Evolutionary conservation across 73 alveolate genomes (phyloP).

Genomic region (Blepharisma japonicum): DNA sequence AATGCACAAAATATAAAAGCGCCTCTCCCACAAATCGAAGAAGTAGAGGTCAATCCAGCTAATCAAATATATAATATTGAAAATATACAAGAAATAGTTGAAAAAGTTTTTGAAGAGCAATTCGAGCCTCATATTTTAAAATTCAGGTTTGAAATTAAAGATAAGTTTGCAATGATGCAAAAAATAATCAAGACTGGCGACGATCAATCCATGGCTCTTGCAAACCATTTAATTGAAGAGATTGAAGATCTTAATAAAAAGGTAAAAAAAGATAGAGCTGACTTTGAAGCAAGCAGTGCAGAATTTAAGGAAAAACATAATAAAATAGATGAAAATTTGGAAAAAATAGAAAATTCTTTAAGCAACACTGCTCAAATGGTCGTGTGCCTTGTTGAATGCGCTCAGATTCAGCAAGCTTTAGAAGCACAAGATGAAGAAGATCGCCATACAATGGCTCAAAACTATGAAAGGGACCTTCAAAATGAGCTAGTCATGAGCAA

Average conservation of each 20-base stretch:
- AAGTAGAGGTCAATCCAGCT: neutral
- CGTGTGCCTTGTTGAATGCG: conserved; percentile 28
- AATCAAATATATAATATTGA: neutral
- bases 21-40: neutral
- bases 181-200: neutral
- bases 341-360: neutral
- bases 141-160: neutral
- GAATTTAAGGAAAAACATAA: neutral
- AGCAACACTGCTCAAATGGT: neutral
- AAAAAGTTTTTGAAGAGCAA: neutral
- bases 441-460: neutral
- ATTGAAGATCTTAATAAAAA: neutral
- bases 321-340: neutral
- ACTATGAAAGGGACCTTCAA: conserved; percentile 10
- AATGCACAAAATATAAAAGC: neutral
- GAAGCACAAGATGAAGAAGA: conserved; percentile 32
- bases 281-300: neutral
- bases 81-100: neutral
- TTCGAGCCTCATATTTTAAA: neutral
- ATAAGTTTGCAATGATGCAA: conserved; percentile 1
- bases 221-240: neutral
- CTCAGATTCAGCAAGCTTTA: conserved; percentile 32
- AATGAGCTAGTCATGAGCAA: neutral
- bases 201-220: neutral
- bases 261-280: neutral